Base-by-base conservation (phyloP, 176 grass and related monocot species). In the Miscanthus lutarioriparius region DNA sequence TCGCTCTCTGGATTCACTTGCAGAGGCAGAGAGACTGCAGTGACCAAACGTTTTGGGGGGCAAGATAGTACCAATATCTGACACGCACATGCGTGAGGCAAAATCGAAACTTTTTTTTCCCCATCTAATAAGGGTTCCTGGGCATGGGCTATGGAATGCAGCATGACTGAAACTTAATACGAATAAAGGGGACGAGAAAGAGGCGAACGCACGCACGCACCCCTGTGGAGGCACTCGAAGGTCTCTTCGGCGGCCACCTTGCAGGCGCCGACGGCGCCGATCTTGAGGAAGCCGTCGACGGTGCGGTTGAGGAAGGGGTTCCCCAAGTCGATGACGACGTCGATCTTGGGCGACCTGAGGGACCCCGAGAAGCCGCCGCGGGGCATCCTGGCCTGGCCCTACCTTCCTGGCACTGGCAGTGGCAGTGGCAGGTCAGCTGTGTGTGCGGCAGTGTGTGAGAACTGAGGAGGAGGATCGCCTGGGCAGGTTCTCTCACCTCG, bases 211-310 rank as follows among this genome's bases (percentile, higher is more conserved):
- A 59, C 2, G 53, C 7, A 58, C 14, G 4, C 5, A 97, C 90
- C 92, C 83, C 30, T 91, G 62, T 88, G 58, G 74, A 92, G 79
- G 74, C 90, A 97, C 0, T 94, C 92, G 67, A 91, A 94, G 48
- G 95, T 89, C 82, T 94, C 92, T 70, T 94, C 92, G 48, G 91
- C 95, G 35, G 26, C 79, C 43, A 97, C 95, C 88, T 86, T 97
- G 90, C 90, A 92, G 30, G 85, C 92, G 7, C 88, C 95, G 26
- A 97, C 91, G 9, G 90, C 89, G 64, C 92, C 92, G 80, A 98
- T 98, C 82, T 92, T 98, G 89, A 95, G 80, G 91, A 98, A 98
- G 16, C 96, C 91, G 72, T 92, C 93, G 85, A 98, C 89, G 83
- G 96, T 98, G 83, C 84, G 93, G 72, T 98, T 95, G 87, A 98